Base-by-base conservation (phyloP, 1,284 basidiomycete genomes). In the Ceraceosorus bombacis region DNA sequence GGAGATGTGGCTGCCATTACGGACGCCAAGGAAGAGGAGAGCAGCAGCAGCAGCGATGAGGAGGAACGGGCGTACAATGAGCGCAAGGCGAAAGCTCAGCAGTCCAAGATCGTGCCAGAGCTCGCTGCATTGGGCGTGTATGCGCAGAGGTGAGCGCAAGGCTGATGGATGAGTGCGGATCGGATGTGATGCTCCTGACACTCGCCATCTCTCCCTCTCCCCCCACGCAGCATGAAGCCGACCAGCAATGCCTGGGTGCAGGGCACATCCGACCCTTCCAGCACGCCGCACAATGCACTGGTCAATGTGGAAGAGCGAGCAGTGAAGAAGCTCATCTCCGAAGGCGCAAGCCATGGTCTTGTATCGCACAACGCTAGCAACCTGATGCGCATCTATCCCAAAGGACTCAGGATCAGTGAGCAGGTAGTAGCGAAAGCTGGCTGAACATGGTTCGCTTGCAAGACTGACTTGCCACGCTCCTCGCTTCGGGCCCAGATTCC, bases 221-320 rank as follows among this genome's bases (percentile, higher is more conserved):
- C 27, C 27, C 2, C 27, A 27, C 27, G 27, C 27, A 27, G 64
- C 15, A 65, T 72, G 58, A 74, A 74, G 41, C 72, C 72, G 6
- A 57, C 49, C 48, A 62, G 66, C 58, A 61, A 68, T 51, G 69
- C 63, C 37, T 74, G 72, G 72, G 68, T 70, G 37, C 65, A 60
- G 4, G 69, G 67, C 10, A 56, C 64, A 12, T 61, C 67, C 27
- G 27, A 27, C 27, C 27, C 27, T 27, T 27, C 27, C 27, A 62
- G 63, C 46, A 70, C 66, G 38, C 72, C 72, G 3, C 58, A 67
- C 10, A 78, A 81, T 53, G 84, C 81, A 17, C 61, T 74, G 4
- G 69, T 86, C 78, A 86, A 87, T 72, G 81, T 86, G 55, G 83
- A 82, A 57, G 85, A 86, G 72, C 80, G 81, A 0, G 72, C 78